phyloP scores from a whole-genome alignment of 1,139 yeast genomes.

The Candida sojae region DNA sequence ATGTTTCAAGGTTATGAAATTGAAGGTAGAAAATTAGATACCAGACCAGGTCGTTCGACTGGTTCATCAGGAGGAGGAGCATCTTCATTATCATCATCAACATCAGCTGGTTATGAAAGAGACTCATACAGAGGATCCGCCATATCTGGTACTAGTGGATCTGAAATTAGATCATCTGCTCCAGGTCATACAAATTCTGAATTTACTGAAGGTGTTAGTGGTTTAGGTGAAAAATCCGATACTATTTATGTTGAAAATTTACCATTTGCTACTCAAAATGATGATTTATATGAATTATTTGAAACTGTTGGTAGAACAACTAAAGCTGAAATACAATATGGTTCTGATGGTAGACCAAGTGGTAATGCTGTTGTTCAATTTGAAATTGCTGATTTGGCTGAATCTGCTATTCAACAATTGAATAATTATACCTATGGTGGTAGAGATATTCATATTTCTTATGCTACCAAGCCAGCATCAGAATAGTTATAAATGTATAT shows the following conservation, averaged over 20 bases:
- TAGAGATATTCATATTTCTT: constrained; percentile 66
- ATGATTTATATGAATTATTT: constrained; percentile 83
- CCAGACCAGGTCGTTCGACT: constrained; percentile 55
- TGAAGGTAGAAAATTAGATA: constrained; percentile 70
- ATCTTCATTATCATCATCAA: constrained; percentile 1
- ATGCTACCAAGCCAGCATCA: constrained; percentile 39
- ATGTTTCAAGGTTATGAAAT: constrained; percentile 65
- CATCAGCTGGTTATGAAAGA: constrained; percentile 3
- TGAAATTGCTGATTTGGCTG: constrained; percentile 68
- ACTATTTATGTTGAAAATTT: constrained; percentile 74
- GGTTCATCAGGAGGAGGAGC: not conserved
- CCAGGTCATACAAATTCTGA: constrained; percentile 40
- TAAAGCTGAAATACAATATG: constrained; percentile 76
- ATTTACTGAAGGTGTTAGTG: constrained; percentile 65
- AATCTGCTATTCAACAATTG: constrained; percentile 70
- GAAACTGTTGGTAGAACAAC: constrained; percentile 80
- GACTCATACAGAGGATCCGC: constrained; percentile 5
- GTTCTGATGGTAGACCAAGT: constrained; percentile 63
- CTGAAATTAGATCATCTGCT: constrained; percentile 3
- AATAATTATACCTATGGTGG: constrained; percentile 85
- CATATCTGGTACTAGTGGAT: not conserved
- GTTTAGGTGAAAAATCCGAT: constrained; percentile 64
- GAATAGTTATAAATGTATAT: too few relatives aligned
- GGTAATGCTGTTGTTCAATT: constrained; percentile 88
- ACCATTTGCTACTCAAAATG: constrained; percentile 86